Conservation (phyloP, 2,329 filamentous ascomycete species). For the Botrytis squamosa region DNA sequence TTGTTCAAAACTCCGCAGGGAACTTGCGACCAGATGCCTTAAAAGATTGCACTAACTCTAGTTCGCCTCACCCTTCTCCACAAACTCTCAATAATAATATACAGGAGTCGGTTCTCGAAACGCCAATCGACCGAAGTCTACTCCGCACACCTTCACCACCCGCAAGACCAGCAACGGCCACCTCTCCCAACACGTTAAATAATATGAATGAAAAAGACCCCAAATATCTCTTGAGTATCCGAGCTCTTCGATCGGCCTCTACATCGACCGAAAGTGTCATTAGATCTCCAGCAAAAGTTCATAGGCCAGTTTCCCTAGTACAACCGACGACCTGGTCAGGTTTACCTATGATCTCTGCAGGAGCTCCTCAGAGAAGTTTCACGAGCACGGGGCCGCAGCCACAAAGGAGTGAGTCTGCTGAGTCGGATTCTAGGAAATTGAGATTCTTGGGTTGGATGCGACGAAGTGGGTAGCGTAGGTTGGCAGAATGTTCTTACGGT, state of each 20-base stretch:
- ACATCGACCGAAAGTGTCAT: not conserved
- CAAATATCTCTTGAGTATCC: constrained; percentile 27
- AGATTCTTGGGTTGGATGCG: not conserved
- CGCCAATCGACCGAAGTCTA: constrained; percentile 12
- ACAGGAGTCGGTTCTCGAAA: not conserved
- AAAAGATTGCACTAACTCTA: not conserved
- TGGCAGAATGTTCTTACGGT: not conserved
- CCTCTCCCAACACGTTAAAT: constrained; percentile 30
- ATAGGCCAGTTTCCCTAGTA: not conserved
- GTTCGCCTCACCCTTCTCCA: not conserved
- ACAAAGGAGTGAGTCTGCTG: not conserved
- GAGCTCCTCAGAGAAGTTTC: not conserved
- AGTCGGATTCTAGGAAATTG: not conserved
- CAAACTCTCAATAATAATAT: not conserved
- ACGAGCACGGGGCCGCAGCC: not conserved
- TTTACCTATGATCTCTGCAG: not conserved
- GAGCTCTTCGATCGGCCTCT: constrained; percentile 23
- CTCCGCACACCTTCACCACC: constrained; percentile 19
- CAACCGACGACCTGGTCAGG: not conserved
- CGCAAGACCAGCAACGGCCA: not conserved
- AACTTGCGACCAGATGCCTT: not conserved
- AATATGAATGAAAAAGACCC: constrained; percentile 31
- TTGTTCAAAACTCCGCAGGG: not conserved
- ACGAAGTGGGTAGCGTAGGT: not conserved
- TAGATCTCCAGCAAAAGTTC: not conserved